These are phyloP conservation scores for Scutellaria barbata DNA, from an alignment of 257 asterid species.

Conservation along the genomic window DNA sequence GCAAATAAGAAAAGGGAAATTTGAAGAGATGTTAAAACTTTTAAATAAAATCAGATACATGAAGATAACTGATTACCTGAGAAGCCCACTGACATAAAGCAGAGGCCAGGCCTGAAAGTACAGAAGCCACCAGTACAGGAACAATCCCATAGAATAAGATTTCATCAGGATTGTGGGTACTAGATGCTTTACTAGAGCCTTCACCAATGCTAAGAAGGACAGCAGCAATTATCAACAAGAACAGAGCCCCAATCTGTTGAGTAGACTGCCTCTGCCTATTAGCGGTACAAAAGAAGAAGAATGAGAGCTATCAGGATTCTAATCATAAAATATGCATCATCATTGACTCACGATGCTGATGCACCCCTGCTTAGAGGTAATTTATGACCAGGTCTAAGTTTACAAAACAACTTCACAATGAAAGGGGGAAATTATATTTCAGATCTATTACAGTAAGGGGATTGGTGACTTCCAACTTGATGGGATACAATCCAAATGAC, in stretches of 20 bases:
- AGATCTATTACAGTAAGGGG: background rate
- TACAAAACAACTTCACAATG: conserved; percentile 1
- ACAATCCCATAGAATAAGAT: conserved; percentile 79
- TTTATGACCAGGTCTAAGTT: conserved; percentile 1
- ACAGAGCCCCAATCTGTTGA: conserved; percentile 95
- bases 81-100: conserved; percentile 99
- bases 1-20: conserved; percentile 21
- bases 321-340: conserved; percentile 3
- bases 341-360: background rate
- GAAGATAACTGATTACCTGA: conserved; percentile 62
- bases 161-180: conserved; percentile 66
- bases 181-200: conserved; percentile 82
- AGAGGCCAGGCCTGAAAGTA: conserved; percentile 96
- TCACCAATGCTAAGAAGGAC: conserved; percentile 86
- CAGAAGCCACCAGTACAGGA: conserved; percentile 90
- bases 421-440: conserved; percentile 11
- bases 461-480: conserved; percentile 24
- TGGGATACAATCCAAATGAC: conserved; percentile 21
- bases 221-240: conserved; percentile 88
- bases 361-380: conserved; percentile 13
- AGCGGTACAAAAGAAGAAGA: conserved; percentile 25
- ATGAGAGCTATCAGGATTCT: conserved; percentile 13
- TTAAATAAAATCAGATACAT: conserved; percentile 25
- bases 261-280: conserved; percentile 86
- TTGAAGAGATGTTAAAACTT: conserved; percentile 21